Evolutionary conservation across 495 filamentous ascomycete species (phyloP).

Genomic region (Rhypophila decipiens): DNA sequence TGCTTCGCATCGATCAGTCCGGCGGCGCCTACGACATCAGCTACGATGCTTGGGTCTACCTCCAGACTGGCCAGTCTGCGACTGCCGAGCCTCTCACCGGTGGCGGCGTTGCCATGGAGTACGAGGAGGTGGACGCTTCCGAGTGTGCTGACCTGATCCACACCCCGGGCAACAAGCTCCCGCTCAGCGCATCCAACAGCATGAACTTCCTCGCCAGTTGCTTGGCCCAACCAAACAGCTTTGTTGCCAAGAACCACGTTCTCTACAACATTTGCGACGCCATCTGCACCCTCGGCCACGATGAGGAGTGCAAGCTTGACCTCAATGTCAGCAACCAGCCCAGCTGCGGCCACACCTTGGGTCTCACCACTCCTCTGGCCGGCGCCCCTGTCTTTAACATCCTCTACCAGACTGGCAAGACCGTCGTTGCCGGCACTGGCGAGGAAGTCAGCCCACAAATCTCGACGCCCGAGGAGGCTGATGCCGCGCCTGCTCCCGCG

Average conservation of each 20-base stretch:
- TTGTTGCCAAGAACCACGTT: slow-evolving; percentile 24
- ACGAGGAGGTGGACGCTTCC: slow-evolving; percentile 20
- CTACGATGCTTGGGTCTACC: slow-evolving; percentile 39
- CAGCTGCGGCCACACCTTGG: slow-evolving; percentile 26
- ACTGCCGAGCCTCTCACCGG: slow-evolving; percentile 20
- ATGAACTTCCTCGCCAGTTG: slow-evolving; percentile 36
- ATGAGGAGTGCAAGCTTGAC: slow-evolving; percentile 30
- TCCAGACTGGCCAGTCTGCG: slow-evolving; percentile 29
- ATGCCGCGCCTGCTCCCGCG: background rate
- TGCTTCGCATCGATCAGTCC: slow-evolving; percentile 36
- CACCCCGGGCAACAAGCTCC: slow-evolving; percentile 19
- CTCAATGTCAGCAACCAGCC: slow-evolving; percentile 32
- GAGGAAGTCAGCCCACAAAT: background rate
- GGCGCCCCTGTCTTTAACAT: slow-evolving; percentile 26
- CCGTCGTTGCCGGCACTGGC: slow-evolving; percentile 8
- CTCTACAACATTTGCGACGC: slow-evolving; percentile 33
- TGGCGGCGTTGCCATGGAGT: slow-evolving; percentile 27
- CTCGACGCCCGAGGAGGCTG: background rate
- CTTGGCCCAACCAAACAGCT: slow-evolving; percentile 24
- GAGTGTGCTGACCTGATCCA: slow-evolving; percentile 24
- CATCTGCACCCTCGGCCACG: slow-evolving; percentile 28
- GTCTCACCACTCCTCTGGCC: background rate
- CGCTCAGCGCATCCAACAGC: slow-evolving; percentile 34
- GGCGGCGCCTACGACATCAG: slow-evolving; percentile 33
- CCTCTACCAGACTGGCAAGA: slow-evolving; percentile 27